Evolutionary conservation across 2,329 filamentous ascomycete species (phyloP).

Genomic region (Pseudogymnoascus sp.): DNA sequence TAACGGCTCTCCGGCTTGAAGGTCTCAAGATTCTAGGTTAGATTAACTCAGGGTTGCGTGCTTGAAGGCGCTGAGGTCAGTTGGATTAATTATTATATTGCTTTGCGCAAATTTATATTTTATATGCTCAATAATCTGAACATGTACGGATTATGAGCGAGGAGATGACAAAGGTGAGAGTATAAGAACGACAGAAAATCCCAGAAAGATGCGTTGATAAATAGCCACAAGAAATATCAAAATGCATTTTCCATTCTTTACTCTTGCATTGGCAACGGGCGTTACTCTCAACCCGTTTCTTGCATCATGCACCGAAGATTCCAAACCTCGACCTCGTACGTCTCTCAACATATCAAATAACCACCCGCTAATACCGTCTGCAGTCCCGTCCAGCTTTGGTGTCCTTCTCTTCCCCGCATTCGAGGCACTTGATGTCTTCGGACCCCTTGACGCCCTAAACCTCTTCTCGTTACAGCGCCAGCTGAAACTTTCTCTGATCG

Average conservation of each 20-base stretch:
- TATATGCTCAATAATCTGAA: not conserved
- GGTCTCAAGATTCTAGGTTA: not conserved
- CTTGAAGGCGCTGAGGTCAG: not conserved
- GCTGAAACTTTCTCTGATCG: conserved; percentile 24
- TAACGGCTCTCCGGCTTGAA: not conserved
- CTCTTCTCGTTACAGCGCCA: conserved; percentile 17
- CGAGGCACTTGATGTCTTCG: conserved; percentile 28
- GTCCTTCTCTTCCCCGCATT: conserved; percentile 24
- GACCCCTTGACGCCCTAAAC: conserved; percentile 27
- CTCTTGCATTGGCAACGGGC: not conserved
- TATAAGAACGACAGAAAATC: not conserved
- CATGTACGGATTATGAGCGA: not conserved
- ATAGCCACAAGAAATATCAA: not conserved
- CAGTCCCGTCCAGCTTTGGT: conserved; percentile 15
- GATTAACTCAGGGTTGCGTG: not conserved
- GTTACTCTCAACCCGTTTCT: not conserved
- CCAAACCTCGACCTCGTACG: not conserved
- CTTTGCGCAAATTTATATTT: not conserved
- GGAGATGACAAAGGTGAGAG: not conserved
- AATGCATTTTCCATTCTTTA: not conserved
- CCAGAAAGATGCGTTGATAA: not conserved
- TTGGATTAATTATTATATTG: not conserved
- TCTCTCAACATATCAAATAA: conserved; percentile 17
- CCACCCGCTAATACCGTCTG: not conserved
- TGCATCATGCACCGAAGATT: not conserved